Evolutionary conservation across 2,329 filamentous ascomycete species (phyloP), one percentile per base, ranked within the genome.

Genomic region (Lizonia empirigonia): DNA sequence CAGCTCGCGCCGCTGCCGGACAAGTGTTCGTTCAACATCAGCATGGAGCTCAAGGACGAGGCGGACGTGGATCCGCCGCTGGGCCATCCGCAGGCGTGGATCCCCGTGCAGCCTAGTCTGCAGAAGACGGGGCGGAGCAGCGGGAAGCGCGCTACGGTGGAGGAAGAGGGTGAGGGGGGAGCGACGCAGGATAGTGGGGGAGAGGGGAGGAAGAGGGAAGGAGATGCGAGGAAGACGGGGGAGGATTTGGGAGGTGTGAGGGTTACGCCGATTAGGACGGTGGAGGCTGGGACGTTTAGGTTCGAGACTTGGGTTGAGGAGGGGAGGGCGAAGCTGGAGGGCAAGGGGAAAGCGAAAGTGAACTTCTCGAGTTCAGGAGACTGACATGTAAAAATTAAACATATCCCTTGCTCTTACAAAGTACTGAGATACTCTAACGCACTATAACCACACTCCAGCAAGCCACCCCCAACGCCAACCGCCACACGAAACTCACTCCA

Each of bases 11-110:
- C 79, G 0, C 68, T 91, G 18, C 87, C 88, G 0, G 73, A 78
- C 1, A 81, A 82, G 1, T 91, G 88, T 69, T 88, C 87, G 0
- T 93, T 89, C 70, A 90, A 88, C 0, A 71, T 93, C n/a, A 87
- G 86, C 0, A 81, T 93, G 32, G 89, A 93, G 71, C 69, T 92
- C 57, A 83, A 82, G 30, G 82, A 87, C 18, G 79, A 85, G 32
- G 79, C 78, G 0, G 73, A 80, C 9, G 78, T 76, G 23, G 71
- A 76, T 30, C 72, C 78, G 23, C 78, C 78, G 1, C 60, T 78
- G 23, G 70, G 69, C 30, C 76, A 85, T 59, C 76, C 77, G 56
- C 81, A 85, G 64, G 75, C 78, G 6, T 87, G 84, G 84, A 80
- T 86, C 47, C 83, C 84, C 9, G 81, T 80, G 33, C 79, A 85